Evolutionary conservation across 2,329 filamentous ascomycete species (phyloP).

Genomic region (Tolypocladium paradoxum): DNA sequence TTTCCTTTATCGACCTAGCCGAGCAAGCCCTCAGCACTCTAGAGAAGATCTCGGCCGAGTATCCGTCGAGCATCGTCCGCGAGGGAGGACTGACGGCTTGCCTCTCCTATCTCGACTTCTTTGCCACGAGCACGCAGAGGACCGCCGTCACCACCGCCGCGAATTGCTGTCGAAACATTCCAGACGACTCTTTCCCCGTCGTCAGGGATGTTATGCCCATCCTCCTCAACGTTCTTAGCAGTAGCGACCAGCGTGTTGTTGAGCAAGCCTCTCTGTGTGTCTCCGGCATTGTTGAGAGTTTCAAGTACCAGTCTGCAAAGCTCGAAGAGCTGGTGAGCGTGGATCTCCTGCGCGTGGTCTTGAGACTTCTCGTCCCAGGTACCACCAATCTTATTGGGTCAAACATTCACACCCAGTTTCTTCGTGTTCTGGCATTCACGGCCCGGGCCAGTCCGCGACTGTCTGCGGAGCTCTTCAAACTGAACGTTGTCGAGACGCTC

Average conservation of each 20-base stretch:
- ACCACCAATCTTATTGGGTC: constrained; percentile 91
- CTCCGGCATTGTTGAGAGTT: constrained; percentile 92
- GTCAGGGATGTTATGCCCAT: constrained; percentile 96
- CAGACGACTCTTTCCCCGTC: constrained; percentile 83
- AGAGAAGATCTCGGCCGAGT: constrained; percentile 95
- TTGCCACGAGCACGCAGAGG: constrained; percentile 90
- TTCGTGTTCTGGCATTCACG: constrained; percentile 82
- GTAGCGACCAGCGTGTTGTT: constrained; percentile 91
- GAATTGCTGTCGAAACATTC: constrained; percentile 95
- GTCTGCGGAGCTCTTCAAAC: constrained; percentile 84
- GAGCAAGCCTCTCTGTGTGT: constrained; percentile 95
- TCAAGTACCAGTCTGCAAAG: constrained; percentile 77
- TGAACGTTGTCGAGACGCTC: constrained; percentile 93
- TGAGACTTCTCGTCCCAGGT: constrained; percentile 81
- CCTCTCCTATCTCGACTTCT: constrained; percentile 92
- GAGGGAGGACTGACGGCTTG: constrained; percentile 95
- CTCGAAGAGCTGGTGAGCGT: constrained; percentile 87
- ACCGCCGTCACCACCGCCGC: constrained; percentile 95
- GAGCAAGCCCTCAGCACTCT: constrained; percentile 94
- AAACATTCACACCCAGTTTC: constrained; percentile 91
- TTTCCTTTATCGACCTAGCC: constrained; percentile 92
- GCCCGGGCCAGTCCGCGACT: constrained; percentile 79
- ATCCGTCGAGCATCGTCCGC: constrained; percentile 86
- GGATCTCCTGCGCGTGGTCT: constrained; percentile 72
- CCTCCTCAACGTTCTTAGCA: constrained; percentile 77